phyloP scores from a whole-genome alignment of 164 flowering plant genomes.

The Taxillus chinensis region DNA sequence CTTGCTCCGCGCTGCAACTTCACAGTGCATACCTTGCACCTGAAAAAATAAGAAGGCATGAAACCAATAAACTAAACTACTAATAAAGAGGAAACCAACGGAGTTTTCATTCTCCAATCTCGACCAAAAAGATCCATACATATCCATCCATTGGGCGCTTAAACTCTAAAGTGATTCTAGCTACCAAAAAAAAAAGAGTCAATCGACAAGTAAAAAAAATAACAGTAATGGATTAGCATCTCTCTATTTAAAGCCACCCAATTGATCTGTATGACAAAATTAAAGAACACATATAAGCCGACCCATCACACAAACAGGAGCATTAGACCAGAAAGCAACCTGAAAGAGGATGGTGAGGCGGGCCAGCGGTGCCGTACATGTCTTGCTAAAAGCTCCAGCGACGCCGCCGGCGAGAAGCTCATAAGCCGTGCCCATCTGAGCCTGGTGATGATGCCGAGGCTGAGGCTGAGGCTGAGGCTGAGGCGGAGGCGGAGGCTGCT shows the following conservation, averaged over 20 bases:
- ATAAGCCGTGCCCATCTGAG: constrained; percentile 50
- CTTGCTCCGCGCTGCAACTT: constrained; percentile 45
- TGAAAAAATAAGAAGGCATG: constrained; percentile 2
- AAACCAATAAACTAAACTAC: background rate
- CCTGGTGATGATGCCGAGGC: constrained; percentile 21
- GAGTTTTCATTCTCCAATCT: no score
- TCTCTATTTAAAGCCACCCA: no score
- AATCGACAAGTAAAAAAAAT: no score
- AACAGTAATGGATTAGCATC: no score
- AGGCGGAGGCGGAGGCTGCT: background rate
- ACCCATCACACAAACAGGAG: no score
- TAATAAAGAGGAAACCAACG: no score
- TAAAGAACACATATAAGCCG: no score
- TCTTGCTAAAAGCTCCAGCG: constrained; percentile 98
- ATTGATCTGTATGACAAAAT: no score
- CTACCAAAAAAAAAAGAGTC: no score
- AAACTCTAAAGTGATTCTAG: no score
- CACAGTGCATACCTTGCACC: constrained; percentile 91
- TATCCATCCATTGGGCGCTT: no score
- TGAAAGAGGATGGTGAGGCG: constrained; percentile 95
- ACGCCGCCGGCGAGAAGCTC: constrained; percentile 86
- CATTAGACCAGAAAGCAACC: constrained; percentile 26
- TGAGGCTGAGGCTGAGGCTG: constrained; percentile 11
- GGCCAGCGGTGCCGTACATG: constrained; percentile 95
- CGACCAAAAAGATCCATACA: no score